Percentiles rank a stretch among this genome's conserved stretches.
phyloP scores from a whole-genome alignment of 495 filamentous ascomycete genomes.

The Rusavskia elegans region DNA sequence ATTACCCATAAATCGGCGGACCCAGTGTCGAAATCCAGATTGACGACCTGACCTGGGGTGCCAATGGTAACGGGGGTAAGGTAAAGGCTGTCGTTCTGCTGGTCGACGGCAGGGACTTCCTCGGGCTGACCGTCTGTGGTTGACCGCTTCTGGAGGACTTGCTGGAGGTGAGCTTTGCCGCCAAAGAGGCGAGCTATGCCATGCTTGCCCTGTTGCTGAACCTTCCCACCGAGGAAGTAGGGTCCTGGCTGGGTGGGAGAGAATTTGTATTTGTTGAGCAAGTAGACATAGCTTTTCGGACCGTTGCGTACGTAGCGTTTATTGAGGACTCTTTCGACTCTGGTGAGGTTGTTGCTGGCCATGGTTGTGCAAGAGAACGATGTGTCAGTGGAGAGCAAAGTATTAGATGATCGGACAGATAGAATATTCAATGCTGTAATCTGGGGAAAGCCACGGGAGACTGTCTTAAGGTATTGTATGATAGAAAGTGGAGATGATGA shows the following conservation, averaged over 20 bases:
- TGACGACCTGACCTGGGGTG: constrained; percentile 48
- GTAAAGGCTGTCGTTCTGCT: constrained; percentile 59
- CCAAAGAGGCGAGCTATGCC: constrained; percentile 26
- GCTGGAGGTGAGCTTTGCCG: constrained; percentile 26
- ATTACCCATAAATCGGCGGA: constrained; percentile 66
- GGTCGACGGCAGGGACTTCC: constrained; percentile 52
- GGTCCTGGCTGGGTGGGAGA: constrained; percentile 53
- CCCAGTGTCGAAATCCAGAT: constrained; percentile 63
- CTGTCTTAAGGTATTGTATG: constrained; percentile 2
- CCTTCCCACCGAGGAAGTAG: constrained; percentile 34
- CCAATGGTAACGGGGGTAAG: constrained; percentile 53
- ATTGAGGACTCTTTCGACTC: constrained; percentile 38
- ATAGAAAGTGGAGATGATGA: constrained; percentile 11
- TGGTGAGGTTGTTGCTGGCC: constrained; percentile 24
- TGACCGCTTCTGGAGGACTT: constrained; percentile 35
- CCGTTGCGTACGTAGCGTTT: constrained; percentile 47
- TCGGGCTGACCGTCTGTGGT: constrained; percentile 22
- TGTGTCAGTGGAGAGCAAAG: too few relatives aligned
- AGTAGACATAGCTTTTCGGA: constrained; percentile 54
- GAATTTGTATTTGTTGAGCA: constrained; percentile 56
- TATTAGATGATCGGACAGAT: too few relatives aligned
- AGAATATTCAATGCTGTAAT: too few relatives aligned
- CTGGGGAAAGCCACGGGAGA: constrained; percentile 2
- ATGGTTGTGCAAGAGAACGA: constrained; percentile 12
- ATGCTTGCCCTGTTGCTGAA: constrained; percentile 29